Evolutionary conservation across 768 basidiomycete species (phyloP).

Genomic region (Pisolithus sp.): DNA sequence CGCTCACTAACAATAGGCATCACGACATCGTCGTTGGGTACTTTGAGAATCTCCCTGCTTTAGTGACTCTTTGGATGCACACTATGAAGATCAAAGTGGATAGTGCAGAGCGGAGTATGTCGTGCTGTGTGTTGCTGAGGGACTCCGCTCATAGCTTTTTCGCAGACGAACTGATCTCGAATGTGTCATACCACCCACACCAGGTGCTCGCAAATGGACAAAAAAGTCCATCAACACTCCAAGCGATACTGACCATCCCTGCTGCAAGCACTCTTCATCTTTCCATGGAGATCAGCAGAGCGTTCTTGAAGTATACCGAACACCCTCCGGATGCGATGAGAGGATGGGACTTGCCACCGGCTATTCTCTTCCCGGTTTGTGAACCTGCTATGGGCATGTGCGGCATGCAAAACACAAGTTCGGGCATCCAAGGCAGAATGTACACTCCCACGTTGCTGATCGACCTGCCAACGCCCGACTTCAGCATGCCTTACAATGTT

Average conservation of each 20-base stretch:
- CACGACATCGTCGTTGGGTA: conserved; percentile 48
- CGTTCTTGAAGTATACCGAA: conserved; percentile 89
- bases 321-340: conserved; percentile 94
- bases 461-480: conserved; percentile 96
- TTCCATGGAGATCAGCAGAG: conserved; percentile 69
- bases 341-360: conserved; percentile 90
- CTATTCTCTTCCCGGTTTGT: conserved; percentile 51
- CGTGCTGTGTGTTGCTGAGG: not conserved
- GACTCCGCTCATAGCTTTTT: not conserved
- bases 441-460: conserved; percentile 81
- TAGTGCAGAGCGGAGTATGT: conserved; percentile 41
- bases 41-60: conserved; percentile 91
- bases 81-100: conserved; percentile 54
- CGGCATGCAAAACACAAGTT: not conserved
- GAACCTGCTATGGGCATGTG: not conserved
- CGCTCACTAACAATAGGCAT: conserved; percentile 51
- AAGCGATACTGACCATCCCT: conserved; percentile 66
- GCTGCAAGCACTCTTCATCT: conserved; percentile 57
- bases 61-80: conserved; percentile 82
- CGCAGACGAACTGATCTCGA: conserved; percentile 56
- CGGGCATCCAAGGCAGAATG: conserved; percentile 35
- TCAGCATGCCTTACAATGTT: conserved; percentile 99
- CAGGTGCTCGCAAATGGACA: conserved; percentile 12
- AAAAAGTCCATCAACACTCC: conserved; percentile 57
- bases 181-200: conserved; percentile 54